Evolutionary conservation across 1,284 basidiomycete species (phyloP).

Genomic region (Ustilago xerochloae): DNA sequence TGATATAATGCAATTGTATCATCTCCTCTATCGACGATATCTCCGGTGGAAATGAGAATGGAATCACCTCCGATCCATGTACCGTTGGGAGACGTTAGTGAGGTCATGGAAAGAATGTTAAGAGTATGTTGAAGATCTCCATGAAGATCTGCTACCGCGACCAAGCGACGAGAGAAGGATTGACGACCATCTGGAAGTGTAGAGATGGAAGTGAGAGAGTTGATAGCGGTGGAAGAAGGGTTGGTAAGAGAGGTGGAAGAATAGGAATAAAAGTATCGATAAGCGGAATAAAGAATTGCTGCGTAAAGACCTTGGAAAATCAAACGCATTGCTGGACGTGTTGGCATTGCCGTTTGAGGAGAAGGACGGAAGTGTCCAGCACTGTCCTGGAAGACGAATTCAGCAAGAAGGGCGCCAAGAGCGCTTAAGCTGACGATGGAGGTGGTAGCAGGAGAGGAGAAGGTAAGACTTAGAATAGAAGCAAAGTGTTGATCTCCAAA

Average conservation of each 20-base stretch:
- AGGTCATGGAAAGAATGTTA: conserved; percentile 59
- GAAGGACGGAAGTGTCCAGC: too few species aligned
- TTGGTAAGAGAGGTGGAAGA: not conserved
- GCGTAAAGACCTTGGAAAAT: conserved; percentile 17
- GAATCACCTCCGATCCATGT: conserved; percentile 58
- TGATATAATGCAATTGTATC: conserved; percentile 64
- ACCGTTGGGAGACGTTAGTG: conserved; percentile 25
- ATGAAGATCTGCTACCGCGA: conserved; percentile 64
- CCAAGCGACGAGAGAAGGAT: conserved; percentile 39
- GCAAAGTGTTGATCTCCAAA: conserved; percentile 14
- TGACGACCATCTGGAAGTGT: conserved; percentile 14
- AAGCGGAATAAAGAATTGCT: conserved; percentile 25
- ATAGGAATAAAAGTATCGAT: conserved; percentile 14
- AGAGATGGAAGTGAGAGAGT: not conserved
- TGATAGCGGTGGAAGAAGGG: not conserved
- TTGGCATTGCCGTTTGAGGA: too few species aligned
- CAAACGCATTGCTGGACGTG: conserved; percentile 22
- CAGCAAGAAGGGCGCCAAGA: too few species aligned
- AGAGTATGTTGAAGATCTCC: conserved; percentile 62
- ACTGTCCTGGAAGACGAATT: too few species aligned
- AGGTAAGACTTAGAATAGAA: too few species aligned
- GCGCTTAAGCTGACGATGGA: too few species aligned
- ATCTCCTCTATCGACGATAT: conserved; percentile 66
- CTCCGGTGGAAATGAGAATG: conserved; percentile 63
- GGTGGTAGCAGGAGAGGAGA: not conserved